Evolutionary conservation across 768 basidiomycete species (phyloP), one percentile per base, ranked within the genome.

Genomic region (Neoboletus magnificus): DNA sequence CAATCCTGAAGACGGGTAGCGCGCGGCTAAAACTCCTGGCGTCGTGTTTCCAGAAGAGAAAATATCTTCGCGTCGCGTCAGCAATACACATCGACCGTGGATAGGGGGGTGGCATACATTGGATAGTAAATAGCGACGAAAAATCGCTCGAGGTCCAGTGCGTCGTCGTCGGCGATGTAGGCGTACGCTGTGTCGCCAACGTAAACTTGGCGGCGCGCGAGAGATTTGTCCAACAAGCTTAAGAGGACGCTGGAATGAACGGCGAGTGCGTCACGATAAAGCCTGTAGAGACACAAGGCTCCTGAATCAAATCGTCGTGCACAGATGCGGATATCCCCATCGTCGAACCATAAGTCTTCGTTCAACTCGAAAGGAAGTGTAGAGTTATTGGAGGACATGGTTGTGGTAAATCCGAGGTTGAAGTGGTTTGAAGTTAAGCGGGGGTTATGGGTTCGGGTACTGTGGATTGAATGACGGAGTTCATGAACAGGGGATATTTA

Each of bases 301-400:
- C 55, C 55, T 1, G 55, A 48, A 23, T 48, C 55, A 12, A 47
- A 56, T 36, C 51, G 51, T 12, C 55, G 39, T 29, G 51, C 51
- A 27, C 55, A 56, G 33, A 48, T 15, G n/a, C 6, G 16, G 15
- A 42, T 36, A 18, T 56, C 55, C 32, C 55, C 51, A 25, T 52
- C 55, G 18, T 56, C 51, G 33, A 56, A 56, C 55, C 55, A 56
- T 2, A 56, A 9, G 10, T 56, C 50, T 22, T 41, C 39, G n/a
- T 47, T 35, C 4, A 20, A n/a, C 13, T 56, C 32, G 25, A 56
- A 52, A 7, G 36, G 37, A n/a, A 35, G 36, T 6, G 18, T 18
- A 22, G 32, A 40, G n/a, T 2, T 27, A 25, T 10, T 33, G 7
- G 44, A 30, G 25, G 46, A 10, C 22, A 33, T 40, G 25, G 5